A percentile compares a stretch with the other conserved stretches of the same genome.
phyloP scores from a whole-genome alignment of 2,329 filamentous ascomycete species.

The Fusarium dimerum region DNA sequence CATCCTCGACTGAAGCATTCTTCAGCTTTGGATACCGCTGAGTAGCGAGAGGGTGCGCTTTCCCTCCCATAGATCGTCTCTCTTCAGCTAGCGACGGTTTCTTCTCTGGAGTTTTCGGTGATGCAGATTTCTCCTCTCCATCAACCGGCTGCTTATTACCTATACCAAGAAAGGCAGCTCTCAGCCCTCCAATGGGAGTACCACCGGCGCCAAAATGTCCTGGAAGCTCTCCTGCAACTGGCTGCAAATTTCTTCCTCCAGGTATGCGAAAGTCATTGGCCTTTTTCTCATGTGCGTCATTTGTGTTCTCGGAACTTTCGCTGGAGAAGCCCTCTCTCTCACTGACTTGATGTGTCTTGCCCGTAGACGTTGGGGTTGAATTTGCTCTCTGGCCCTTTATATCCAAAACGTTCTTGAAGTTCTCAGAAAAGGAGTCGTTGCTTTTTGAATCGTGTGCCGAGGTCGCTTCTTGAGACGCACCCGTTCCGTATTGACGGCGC shows the following conservation, averaged over 20 bases:
- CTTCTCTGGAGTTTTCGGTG: not conserved
- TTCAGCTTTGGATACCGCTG: conserved; percentile 6
- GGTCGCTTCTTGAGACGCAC: not conserved
- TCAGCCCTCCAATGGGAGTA: not conserved
- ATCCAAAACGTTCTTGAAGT: not conserved
- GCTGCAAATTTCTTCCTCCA: not conserved
- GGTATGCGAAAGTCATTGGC: not conserved
- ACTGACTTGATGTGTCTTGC: not conserved
- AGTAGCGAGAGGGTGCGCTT: conserved; percentile 9
- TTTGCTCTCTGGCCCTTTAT: not conserved
- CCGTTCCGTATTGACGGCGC: conserved; percentile 20
- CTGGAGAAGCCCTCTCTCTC: not conserved
- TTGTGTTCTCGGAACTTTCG: not conserved
- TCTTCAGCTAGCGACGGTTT: not conserved
- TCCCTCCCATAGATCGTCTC: not conserved
- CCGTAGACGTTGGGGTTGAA: not conserved
- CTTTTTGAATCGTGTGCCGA: not conserved
- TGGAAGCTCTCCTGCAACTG: not conserved
- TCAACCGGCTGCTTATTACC: not conserved
- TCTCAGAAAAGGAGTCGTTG: conserved; percentile 6
- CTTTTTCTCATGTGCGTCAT: not conserved
- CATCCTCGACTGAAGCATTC: conserved; percentile 15
- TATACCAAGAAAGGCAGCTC: not conserved
- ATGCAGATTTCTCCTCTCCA: not conserved
- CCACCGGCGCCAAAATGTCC: not conserved